Conservation (phyloP, 1,284 basidiomycete species). For the Apiotrichum porosum region DNA sequence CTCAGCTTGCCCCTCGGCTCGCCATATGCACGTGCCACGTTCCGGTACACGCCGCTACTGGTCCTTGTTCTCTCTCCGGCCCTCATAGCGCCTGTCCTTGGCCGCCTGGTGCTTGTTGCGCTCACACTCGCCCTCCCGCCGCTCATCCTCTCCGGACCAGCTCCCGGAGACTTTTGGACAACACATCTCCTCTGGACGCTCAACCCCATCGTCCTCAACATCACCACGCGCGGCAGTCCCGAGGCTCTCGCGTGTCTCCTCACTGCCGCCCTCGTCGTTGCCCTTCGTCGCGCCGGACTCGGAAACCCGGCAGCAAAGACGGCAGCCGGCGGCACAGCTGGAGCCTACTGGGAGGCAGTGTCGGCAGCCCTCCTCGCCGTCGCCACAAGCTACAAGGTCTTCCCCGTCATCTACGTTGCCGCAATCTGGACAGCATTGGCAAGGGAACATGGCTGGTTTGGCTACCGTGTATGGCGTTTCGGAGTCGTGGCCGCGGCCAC, state of each 20-base stretch:
- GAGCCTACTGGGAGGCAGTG: constrained; percentile 44
- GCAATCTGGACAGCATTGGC: constrained; percentile 64
- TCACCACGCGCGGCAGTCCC: constrained; percentile 92
- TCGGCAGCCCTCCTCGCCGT: constrained; percentile 71
- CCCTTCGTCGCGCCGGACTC: constrained; percentile 55
- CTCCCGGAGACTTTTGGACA: constrained; percentile 18
- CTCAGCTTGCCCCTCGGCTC: constrained; percentile 50
- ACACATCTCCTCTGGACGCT: constrained; percentile 65
- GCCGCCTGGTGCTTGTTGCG: constrained; percentile 83
- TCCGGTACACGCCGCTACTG: constrained; percentile 92
- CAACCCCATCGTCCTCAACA: constrained; percentile 91
- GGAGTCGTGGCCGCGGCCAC: constrained; percentile 61
- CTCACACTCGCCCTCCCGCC: constrained; percentile 78
- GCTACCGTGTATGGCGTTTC: constrained; percentile 62
- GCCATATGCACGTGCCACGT: constrained; percentile 89
- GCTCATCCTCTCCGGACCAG: constrained; percentile 58
- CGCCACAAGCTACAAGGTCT: constrained; percentile 90
- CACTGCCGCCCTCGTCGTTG: constrained; percentile 58
- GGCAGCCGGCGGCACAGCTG: not conserved
- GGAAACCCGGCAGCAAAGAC: constrained; percentile 17
- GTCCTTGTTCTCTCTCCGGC: constrained; percentile 79
- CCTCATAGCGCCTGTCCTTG: constrained; percentile 72
- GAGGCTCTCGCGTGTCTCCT: constrained; percentile 75
- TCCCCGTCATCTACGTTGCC: constrained; percentile 84
- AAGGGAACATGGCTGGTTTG: constrained; percentile 52